Conservation (phyloP, 352 stramenopile genomes). For the Pythium coloratum region DNA sequence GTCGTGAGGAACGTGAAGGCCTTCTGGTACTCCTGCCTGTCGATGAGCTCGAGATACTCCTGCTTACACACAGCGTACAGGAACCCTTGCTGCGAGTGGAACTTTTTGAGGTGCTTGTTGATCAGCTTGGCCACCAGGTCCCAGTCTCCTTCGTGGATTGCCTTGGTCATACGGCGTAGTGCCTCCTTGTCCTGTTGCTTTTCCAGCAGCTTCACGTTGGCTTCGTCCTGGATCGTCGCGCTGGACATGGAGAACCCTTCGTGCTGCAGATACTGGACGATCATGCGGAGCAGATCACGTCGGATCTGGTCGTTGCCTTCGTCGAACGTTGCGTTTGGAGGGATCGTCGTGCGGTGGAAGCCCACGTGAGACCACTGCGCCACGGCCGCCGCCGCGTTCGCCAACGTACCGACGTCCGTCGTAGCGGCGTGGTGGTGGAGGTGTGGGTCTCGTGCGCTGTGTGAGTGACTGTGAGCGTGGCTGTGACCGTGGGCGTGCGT, state of each 20-base stretch:
- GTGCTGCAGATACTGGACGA: constrained; percentile 85
- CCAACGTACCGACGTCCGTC: background rate
- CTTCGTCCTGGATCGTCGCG: constrained; percentile 86
- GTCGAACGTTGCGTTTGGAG: constrained; percentile 81
- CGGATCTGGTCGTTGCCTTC: constrained; percentile 71
- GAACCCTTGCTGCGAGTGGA: constrained; percentile 84
- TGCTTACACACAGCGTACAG: constrained; percentile 89
- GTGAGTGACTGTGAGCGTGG: constrained; percentile 5
- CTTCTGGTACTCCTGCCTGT: constrained; percentile 88
- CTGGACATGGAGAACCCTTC: constrained; percentile 80
- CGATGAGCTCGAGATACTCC: constrained; percentile 88
- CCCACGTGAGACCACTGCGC: constrained; percentile 74
- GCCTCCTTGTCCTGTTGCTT: constrained; percentile 72
- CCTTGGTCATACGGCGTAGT: constrained; percentile 67
- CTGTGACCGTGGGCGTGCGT: background rate
- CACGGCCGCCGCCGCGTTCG: background rate
- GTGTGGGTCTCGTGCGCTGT: background rate
- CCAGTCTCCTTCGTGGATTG: constrained; percentile 86
- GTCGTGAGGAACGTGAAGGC: constrained; percentile 89
- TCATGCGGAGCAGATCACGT: constrained; percentile 80
- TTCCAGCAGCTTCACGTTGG: constrained; percentile 81
- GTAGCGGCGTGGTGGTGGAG: constrained; percentile 18
- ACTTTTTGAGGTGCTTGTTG: constrained; percentile 80
- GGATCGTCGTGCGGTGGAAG: constrained; percentile 83
- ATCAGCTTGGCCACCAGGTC: constrained; percentile 82